phyloP scores from a whole-genome alignment of 2,329 filamentous ascomycete species.

The Daldinia eschscholtzii region DNA sequence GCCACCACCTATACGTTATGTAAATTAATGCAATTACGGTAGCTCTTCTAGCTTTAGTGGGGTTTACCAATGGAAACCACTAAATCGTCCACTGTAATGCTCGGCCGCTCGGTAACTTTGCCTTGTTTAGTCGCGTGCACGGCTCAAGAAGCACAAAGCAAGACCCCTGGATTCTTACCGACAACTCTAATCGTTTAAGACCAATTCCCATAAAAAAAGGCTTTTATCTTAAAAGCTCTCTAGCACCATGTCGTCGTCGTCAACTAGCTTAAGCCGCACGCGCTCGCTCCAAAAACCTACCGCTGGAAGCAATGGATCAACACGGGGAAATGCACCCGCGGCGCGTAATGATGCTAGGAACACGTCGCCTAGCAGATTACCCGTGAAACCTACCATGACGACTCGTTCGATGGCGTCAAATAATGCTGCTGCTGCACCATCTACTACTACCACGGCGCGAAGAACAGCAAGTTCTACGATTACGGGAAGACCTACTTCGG shows the following conservation, averaged over 20 bases:
- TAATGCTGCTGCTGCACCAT: conserved; percentile 23
- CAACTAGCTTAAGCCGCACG: conserved; percentile 57
- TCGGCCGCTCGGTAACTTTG: conserved; percentile 12
- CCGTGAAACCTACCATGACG: conserved; percentile 59
- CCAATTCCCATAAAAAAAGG: conserved; percentile 26
- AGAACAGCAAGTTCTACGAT: conserved; percentile 39
- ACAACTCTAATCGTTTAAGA: conserved; percentile 27
- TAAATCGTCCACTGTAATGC: conserved; percentile 26
- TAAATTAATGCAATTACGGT: no score
- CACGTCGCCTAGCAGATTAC: conserved; percentile 64
- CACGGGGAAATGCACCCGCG: conserved; percentile 38
- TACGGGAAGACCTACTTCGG: conserved; percentile 42
- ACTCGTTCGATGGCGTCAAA: conserved; percentile 53
- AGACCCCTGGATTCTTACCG: conserved; percentile 37
- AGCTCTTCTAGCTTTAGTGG: conserved; percentile 13
- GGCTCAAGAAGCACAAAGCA: conserved; percentile 28
- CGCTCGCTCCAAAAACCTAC: conserved; percentile 63
- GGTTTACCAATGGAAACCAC: conserved; percentile 5
- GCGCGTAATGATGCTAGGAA: conserved; percentile 51
- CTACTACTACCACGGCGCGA: conserved; percentile 38
- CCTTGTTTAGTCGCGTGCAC: conserved; percentile 25
- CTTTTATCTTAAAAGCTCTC: conserved; percentile 9
- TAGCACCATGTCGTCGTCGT: conserved; percentile 59
- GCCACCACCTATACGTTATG: neutral
- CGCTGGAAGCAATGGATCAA: conserved; percentile 32